Base-by-base conservation (phyloP, 805 yeast species). In the Saturnispora galanensis region DNA sequence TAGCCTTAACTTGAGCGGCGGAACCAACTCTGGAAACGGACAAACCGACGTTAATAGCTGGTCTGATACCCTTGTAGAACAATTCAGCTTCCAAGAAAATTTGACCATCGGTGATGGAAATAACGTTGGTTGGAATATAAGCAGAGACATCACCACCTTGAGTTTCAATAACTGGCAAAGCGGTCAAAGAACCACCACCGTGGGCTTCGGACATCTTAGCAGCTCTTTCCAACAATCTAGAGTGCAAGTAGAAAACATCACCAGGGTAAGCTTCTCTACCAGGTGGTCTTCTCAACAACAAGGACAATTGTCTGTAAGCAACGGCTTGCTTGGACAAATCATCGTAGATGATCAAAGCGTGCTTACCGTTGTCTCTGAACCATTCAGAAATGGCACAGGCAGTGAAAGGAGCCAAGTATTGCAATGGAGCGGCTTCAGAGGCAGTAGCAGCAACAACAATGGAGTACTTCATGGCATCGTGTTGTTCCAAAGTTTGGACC, bases 1-100 rank as follows among this genome's bases (percentile, higher is more conserved):
- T 87, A 73, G 98, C 98, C 82, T 93, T 93, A 64, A 93, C 97
- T 80, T 93, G 98, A 65, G 98, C 98, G 65, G 98, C 98, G 56
- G 97, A 90, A 76, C 98, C 98, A 77, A 93, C 98, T 81, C 98
- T 95, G 65, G 98, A 93, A 63, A 90, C 98, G 64, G 97, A 93
- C 66, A 90, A 82, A 89, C 98, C 98, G 72, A 90, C 97, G 74
- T 90, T 90, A 66, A 90, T 90, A 66, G 98, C 97, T 68, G 98
- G 98, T 81, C 98, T 89, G 73, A 90, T 88, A 88, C 98, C 98
- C 81, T 89, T 93, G 93, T 90, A 88, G 90, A 90, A 90, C 71
- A 90, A 79, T 77, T 90, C 98, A 69, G 97, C 94, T 80, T 89
- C 97, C 79, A 88, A 82, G 93, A 88, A 88, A 69, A 88, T 88